Percentiles rank a stretch among this genome's conserved stretches.
Conservation (phyloP, 768 basidiomycete genomes). For the Zangia roseola region DNA sequence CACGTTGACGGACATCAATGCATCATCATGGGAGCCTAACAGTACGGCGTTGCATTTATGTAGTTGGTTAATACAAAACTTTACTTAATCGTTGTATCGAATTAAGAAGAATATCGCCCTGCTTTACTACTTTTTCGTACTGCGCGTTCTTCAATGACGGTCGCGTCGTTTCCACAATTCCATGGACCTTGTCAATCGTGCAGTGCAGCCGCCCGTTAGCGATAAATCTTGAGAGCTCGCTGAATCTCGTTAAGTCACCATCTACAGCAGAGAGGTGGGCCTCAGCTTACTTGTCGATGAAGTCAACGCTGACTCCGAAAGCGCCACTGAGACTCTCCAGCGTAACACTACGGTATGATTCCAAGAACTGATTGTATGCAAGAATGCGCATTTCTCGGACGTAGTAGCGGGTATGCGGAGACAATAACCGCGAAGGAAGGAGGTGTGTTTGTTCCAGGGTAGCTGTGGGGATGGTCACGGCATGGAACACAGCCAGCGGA, state of each 20-base stretch:
- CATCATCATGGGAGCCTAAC: too few relatives aligned
- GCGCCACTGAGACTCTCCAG: conserved; percentile 81
- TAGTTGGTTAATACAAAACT: conserved; percentile 69
- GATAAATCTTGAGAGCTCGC: conserved; percentile 92
- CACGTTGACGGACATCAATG: too few relatives aligned
- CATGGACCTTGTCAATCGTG: conserved; percentile 92
- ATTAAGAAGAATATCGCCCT: conserved; percentile 87
- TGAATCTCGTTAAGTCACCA: conserved; percentile 28
- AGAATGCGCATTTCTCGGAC: conserved; percentile 95
- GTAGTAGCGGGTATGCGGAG: conserved; percentile 86
- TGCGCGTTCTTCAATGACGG: conserved; percentile 75
- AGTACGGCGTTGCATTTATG: conserved; percentile 3
- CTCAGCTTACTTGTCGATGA: conserved; percentile 74
- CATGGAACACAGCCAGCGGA: too few relatives aligned
- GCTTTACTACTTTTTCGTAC: conserved; percentile 90
- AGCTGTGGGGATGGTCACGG: conserved; percentile 53
- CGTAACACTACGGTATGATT: conserved; percentile 87
- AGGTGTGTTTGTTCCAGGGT: conserved; percentile 87
- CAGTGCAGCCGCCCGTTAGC: conserved; percentile 81
- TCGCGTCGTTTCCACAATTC: conserved; percentile 89
- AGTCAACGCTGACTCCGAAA: conserved; percentile 87
- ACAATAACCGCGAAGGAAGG: conserved; percentile 81
- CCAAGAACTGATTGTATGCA: conserved; percentile 89
- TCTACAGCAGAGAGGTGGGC: not conserved
- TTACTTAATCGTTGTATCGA: conserved; percentile 87